These are phyloP conservation scores for Zopfia rhizophila DNA, from an alignment of 2,329 filamentous ascomycete species.

Conservation along the genomic window DNA sequence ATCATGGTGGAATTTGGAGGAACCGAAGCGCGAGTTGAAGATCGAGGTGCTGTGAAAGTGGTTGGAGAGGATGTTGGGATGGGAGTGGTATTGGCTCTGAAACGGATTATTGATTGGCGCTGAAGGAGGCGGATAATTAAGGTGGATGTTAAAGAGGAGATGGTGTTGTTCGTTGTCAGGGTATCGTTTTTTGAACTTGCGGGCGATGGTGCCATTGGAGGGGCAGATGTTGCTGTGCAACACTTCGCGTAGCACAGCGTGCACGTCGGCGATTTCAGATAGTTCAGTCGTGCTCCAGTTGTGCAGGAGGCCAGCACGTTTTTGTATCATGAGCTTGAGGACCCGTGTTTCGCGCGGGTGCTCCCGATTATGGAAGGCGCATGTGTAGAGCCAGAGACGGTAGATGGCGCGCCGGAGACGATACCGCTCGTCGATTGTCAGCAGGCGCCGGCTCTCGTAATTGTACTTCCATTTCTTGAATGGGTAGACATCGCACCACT, in stretches of 20 bases:
- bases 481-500: constrained; percentile 70
- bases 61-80: constrained; percentile 39
- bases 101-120: constrained; percentile 46
- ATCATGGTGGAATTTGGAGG: constrained; percentile 62
- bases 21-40: constrained; percentile 52
- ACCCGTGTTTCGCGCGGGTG: constrained; percentile 63
- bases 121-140: constrained; percentile 58
- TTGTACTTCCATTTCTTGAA: constrained; percentile 71
- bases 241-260: constrained; percentile 65
- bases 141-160: constrained; percentile 64
- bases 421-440: constrained; percentile 62
- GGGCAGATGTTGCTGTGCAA: constrained; percentile 69
- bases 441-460: constrained; percentile 64
- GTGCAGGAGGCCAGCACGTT: constrained; percentile 67
- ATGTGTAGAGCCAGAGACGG: constrained; percentile 68
- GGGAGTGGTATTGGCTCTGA: constrained; percentile 31
- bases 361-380: constrained; percentile 66
- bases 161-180: constrained; percentile 61
- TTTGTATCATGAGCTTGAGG: constrained; percentile 57
- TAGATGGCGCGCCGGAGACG: constrained; percentile 67
- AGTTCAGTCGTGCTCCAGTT: constrained; percentile 67
- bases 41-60: constrained; percentile 49
- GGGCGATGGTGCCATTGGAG: constrained; percentile 68
- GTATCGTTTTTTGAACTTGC: constrained; percentile 67
- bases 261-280: constrained; percentile 69